Conservation (phyloP, 2,329 filamentous ascomycete species). For the Paraconiothyrium brasiliense region DNA sequence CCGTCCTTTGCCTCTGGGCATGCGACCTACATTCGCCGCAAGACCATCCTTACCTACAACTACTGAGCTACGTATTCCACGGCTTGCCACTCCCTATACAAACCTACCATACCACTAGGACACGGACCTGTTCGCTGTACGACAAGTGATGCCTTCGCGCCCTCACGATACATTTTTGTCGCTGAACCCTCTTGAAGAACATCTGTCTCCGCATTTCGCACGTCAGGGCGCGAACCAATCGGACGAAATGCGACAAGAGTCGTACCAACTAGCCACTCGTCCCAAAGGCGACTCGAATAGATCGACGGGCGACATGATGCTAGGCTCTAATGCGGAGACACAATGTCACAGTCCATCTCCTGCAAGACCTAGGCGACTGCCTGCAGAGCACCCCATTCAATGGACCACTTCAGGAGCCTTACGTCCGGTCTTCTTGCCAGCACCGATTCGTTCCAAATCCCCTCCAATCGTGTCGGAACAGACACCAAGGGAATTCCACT, state of each 20-base stretch:
- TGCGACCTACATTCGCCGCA: neutral
- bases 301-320: conserved; percentile 9
- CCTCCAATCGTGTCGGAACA: conserved; percentile 16
- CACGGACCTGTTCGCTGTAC: neutral
- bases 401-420: conserved; percentile 15
- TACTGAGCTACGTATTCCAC: neutral
- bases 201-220: conserved; percentile 1
- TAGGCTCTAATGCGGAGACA: neutral
- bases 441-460: conserved; percentile 17
- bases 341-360: neutral
- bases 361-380: neutral
- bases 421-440: conserved; percentile 22
- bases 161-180: neutral
- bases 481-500: conserved; percentile 9
- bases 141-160: neutral
- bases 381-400: conserved; percentile 15
- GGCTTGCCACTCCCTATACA: neutral
- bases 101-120: neutral
- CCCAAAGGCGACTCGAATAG: neutral
- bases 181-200: conserved; percentile 1
- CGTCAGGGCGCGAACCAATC: neutral
- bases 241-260: neutral
- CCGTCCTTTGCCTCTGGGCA: neutral
- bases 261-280: neutral
- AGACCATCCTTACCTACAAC: conserved; percentile 11